Evolutionary conservation across 371 early-diverging fungal genomes (phyloP).

Genomic region (Rhizopus microsporus): DNA sequence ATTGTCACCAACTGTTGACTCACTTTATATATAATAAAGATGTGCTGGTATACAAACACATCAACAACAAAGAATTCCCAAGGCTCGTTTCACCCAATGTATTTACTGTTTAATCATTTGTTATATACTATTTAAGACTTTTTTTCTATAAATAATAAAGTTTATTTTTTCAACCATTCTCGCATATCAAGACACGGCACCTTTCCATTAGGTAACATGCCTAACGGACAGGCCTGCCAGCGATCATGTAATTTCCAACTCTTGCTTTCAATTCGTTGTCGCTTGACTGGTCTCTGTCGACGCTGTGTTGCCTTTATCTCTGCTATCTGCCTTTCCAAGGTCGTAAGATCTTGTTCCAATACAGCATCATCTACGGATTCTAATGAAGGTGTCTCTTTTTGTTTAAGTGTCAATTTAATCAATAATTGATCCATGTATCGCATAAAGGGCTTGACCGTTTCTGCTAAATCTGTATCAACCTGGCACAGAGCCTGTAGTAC

Average conservation of each 20-base stretch:
- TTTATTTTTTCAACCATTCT: constrained; percentile 1
- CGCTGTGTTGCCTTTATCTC: constrained; percentile 16
- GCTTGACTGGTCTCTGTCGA: not conserved
- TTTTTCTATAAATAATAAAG: no score
- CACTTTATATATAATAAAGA: constrained; percentile 3
- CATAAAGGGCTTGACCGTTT: constrained; percentile 33
- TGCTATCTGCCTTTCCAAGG: constrained; percentile 23
- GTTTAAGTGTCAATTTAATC: constrained; percentile 9
- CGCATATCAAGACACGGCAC: constrained; percentile 39
- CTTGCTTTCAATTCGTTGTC: not conserved
- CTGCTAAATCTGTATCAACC: constrained; percentile 19
- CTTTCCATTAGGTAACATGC: constrained; percentile 43
- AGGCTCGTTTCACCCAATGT: constrained; percentile 20
- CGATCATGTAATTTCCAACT: constrained; percentile 33
- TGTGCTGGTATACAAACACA: constrained; percentile 9
- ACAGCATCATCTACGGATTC: constrained; percentile 9
- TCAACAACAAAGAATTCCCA: constrained; percentile 18
- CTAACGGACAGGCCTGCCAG: constrained; percentile 45
- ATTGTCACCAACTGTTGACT: not conserved
- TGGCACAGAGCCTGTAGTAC: constrained; percentile 28
- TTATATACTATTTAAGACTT: no score
- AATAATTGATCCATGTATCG: constrained; percentile 38
- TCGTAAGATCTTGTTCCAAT: constrained; percentile 22
- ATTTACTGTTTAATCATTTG: constrained; percentile 15
- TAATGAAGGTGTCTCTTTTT: constrained; percentile 7